These are phyloP conservation scores for Ceratocystis variospora DNA, from an alignment of 2,329 filamentous ascomycete species.

Conservation along the genomic window DNA sequence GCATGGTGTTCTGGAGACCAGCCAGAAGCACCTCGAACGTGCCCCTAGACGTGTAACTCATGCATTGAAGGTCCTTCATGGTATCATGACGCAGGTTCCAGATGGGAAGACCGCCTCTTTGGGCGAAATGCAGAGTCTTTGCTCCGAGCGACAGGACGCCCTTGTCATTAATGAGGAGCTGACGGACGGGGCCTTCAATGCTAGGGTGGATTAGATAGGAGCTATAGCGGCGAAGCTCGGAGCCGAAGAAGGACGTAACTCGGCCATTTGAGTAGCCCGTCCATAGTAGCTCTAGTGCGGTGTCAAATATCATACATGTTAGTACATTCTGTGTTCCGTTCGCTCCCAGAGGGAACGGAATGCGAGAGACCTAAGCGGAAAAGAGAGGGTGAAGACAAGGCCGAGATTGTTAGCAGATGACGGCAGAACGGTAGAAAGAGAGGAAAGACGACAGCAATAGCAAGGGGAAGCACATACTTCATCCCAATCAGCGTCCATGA, in stretches of 20 bases:
- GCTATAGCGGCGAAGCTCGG: conserved; percentile 76
- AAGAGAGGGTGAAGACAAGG: background rate
- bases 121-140: conserved; percentile 77
- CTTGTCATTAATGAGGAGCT: conserved; percentile 81
- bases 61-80: conserved; percentile 74
- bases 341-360: conserved; percentile 63
- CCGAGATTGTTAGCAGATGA: background rate
- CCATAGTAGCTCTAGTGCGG: conserved; percentile 81
- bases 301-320: conserved; percentile 78
- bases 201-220: conserved; percentile 69
- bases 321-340: conserved; percentile 57
- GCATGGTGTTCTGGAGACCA: conserved; percentile 75
- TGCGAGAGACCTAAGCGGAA: conserved; percentile 57
- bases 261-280: conserved; percentile 62
- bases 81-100: conserved; percentile 59
- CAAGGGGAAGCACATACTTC: conserved; percentile 35
- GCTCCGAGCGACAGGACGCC: conserved; percentile 77
- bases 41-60: conserved; percentile 85
- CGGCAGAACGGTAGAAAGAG: background rate
- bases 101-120: conserved; percentile 64
- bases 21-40: conserved; percentile 75
- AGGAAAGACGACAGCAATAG: background rate
- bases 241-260: conserved; percentile 75
- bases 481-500: conserved; percentile 56
- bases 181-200: conserved; percentile 65